Conservation (phyloP, 169 alveolate genomes). For the Cryptosporidium xiaoi region DNA sequence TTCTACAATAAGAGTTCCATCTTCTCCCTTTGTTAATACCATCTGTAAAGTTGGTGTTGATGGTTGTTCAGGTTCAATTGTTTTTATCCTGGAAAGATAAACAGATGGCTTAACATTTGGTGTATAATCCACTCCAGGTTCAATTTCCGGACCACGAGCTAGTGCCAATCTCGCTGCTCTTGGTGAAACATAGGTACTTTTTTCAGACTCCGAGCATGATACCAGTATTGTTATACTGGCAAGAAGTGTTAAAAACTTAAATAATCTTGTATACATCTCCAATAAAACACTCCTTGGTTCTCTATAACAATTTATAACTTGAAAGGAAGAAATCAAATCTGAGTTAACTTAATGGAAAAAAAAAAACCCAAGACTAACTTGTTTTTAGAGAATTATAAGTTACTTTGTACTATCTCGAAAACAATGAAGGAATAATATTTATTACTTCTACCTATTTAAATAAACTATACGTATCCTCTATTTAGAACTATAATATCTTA, state of each 20-base stretch:
- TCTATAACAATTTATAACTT: slow-evolving; percentile 2
- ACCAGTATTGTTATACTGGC: background rate
- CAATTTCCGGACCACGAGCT: background rate
- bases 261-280: slow-evolving; percentile 1
- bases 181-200: slow-evolving; percentile 31
- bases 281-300: background rate
- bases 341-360: background rate
- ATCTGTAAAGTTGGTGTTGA: background rate
- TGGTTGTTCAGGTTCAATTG: background rate
- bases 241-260: slow-evolving; percentile 3
- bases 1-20: slow-evolving; percentile 7
- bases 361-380: slow-evolving; percentile 33
- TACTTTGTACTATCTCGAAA: background rate
- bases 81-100: background rate
- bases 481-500: slow-evolving; percentile 43
- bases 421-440: background rate
- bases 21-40: background rate
- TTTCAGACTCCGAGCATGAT: background rate
- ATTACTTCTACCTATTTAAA: slow-evolving; percentile 14
- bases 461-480: slow-evolving; percentile 72
- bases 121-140: slow-evolving; percentile 12
- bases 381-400: slow-evolving; percentile 1
- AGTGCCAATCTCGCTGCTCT: slow-evolving; percentile 11
- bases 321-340: background rate
- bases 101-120: slow-evolving; percentile 67